Evolutionary conservation across 805 yeast genomes (phyloP).

Genomic region (Barnettozyma vustinii): DNA sequence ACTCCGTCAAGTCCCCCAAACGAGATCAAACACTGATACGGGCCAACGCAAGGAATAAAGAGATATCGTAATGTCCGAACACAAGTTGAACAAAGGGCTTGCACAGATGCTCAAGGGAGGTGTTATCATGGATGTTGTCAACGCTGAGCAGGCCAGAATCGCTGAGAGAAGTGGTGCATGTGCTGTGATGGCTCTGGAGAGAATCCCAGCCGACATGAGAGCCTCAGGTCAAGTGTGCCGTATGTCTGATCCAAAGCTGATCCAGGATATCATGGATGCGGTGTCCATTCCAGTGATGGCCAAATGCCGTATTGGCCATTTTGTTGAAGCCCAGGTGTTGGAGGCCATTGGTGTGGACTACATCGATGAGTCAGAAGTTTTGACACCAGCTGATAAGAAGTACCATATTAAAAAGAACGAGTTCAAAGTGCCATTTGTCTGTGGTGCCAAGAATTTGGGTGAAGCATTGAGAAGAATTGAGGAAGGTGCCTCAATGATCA

Average conservation of each 20-base stretch:
- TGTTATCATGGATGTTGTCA: not conserved
- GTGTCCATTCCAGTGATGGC: not conserved
- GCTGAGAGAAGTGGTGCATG: not conserved
- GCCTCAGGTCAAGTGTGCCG: not conserved
- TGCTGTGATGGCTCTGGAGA: not conserved
- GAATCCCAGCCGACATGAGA: not conserved
- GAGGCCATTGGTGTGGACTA: not conserved
- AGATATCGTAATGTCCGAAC: not conserved
- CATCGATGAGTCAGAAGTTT: not conserved
- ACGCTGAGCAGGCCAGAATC: not conserved
- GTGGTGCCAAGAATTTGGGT: not conserved
- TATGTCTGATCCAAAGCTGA: not conserved
- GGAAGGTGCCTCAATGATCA: not conserved
- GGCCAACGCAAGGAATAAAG: not conserved
- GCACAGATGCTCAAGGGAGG: not conserved
- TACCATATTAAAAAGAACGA: not conserved
- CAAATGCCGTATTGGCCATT: not conserved
- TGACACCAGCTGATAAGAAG: not conserved
- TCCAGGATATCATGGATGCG: not conserved
- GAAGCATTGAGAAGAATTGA: not conserved
- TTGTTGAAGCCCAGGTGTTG: not conserved
- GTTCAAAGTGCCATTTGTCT: not conserved
- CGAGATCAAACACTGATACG: not conserved
- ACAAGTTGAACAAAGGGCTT: not conserved
- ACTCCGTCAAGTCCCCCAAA: not conserved